phyloP scores from a whole-genome alignment of 1,284 basidiomycete genomes.

The Cutaneotrichosporon cavernicola region DNA sequence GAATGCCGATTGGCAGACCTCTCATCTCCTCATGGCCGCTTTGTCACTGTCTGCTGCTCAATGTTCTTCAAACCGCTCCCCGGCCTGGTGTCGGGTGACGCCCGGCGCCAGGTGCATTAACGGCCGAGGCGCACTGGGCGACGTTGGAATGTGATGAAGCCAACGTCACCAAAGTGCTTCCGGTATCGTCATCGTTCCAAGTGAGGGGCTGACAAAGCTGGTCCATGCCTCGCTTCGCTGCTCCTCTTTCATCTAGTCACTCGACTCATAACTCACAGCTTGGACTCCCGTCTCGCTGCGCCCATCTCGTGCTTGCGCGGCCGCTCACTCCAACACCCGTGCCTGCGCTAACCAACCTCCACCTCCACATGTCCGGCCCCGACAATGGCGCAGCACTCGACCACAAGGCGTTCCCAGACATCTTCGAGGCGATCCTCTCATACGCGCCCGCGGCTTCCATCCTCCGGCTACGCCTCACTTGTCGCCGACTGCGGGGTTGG shows the following conservation, averaged over 20 bases:
- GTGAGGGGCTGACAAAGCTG: neutral
- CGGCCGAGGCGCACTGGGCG: neutral
- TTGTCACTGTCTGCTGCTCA: neutral
- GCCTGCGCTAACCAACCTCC: neutral
- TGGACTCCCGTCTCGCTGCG: neutral
- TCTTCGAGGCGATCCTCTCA: slow-evolving; percentile 14
- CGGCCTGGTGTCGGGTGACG: neutral
- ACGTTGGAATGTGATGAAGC: neutral
- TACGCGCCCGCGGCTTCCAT: neutral
- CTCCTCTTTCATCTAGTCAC: neutral
- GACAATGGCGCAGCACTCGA: slow-evolving; percentile 1
- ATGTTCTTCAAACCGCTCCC: neutral
- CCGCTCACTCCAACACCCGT: too few species aligned
- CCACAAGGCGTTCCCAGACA: slow-evolving; percentile 17
- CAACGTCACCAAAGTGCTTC: neutral
- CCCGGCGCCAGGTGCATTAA: neutral
- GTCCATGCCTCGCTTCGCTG: too few species aligned
- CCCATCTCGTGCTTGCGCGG: neutral
- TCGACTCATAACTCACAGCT: neutral
- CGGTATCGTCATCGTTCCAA: neutral
- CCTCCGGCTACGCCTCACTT: slow-evolving; percentile 1
- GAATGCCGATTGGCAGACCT: too few species aligned
- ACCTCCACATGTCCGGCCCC: neutral
- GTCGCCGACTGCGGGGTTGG: neutral
- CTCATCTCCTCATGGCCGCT: too few species aligned